These are phyloP conservation scores for Ceratobasidium sp. DNA, from an alignment of 1,284 basidiomycete species.

Conservation along the genomic window DNA sequence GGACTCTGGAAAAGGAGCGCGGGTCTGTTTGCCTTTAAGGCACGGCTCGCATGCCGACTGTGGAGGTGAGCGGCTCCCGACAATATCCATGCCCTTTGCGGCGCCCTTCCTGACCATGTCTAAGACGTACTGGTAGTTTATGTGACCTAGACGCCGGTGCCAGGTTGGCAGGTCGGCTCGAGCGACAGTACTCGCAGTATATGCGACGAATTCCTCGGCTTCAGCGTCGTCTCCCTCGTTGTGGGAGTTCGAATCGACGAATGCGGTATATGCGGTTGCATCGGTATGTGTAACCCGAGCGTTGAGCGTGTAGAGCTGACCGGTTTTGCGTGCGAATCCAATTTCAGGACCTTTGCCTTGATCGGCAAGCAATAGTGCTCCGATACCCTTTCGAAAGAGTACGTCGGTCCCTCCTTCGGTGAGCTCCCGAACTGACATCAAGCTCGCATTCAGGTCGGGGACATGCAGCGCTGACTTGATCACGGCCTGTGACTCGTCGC, in stretches of 20 bases:
- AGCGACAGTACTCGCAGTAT: conserved; percentile 17
- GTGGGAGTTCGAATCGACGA: not conserved
- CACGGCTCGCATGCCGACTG: conserved; percentile 12
- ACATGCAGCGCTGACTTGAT: conserved; percentile 12
- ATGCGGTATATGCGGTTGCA: not conserved
- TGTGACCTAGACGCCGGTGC: conserved; percentile 18
- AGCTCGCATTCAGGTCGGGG: conserved; percentile 12
- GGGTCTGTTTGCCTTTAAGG: conserved; percentile 43
- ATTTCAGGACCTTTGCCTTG: not conserved
- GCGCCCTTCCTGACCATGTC: conserved; percentile 26
- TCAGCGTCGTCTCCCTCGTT: conserved; percentile 3
- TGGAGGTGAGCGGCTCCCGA: conserved; percentile 19
- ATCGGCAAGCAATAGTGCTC: not conserved
- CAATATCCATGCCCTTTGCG: conserved; percentile 13
- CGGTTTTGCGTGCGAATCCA: not conserved
- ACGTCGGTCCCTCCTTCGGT: not conserved
- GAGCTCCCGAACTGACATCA: conserved; percentile 11
- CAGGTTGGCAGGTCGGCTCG: conserved; percentile 24
- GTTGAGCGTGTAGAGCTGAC: conserved; percentile 15
- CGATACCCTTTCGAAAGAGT: not conserved
- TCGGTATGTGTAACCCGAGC: conserved; percentile 13
- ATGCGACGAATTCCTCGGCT: conserved; percentile 21
- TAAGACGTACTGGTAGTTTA: conserved; percentile 24
- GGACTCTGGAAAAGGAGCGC: conserved; percentile 34
- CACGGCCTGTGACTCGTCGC: not conserved